Evolutionary conservation across 108 stramenopile species (phyloP), one percentile per base, ranked within the genome.

Genomic region (Asterionellopsis glacialis): DNA sequence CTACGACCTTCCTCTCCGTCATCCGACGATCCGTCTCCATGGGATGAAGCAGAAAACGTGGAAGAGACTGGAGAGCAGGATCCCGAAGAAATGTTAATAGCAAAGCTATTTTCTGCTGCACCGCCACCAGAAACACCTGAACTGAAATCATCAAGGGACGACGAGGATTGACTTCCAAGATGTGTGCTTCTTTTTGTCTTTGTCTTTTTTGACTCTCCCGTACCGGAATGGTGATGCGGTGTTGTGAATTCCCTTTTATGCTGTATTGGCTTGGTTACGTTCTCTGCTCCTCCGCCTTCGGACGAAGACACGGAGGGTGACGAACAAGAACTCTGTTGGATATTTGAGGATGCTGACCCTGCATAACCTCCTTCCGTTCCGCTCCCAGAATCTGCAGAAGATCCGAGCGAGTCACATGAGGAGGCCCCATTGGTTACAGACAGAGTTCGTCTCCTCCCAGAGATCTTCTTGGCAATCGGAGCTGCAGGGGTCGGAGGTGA

Each of bases 281-380:
- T 65, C 61, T 11, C 49, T 19, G 19, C 47, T 13, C 9, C 22
- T 53, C 33, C 21, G 51, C 38, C 67, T 44, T 73, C 69, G 9
- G 64, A 57, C 0, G 75, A 77, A 14, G 78, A 79, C 19, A 54
- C 67, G 10, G 78, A 74, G 1, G 72, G 72, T 23, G 71, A 72
- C 5, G 70, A 67, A 47, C 61, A 67, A 23, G 63, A 64, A 21
- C 55, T 65, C 28, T 10, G 65, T 7, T 50, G 54, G 24, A 75
- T 74, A 50, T 70, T 74, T 3, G 79, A 74, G 21, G 74, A 74
- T 23, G 71, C 80, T n/a, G 73, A 74, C 11, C 68, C 80, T 3
- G 69, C 70, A 38, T 81, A 81, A 12, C 80, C 80, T 18, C 66
- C 80, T 3, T 57, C 56, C 6, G 40, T 57, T 13, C 74, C 75